phyloP scores from a whole-genome alignment of 2,329 filamentous ascomycete species.

The Penicillium sp. region DNA sequence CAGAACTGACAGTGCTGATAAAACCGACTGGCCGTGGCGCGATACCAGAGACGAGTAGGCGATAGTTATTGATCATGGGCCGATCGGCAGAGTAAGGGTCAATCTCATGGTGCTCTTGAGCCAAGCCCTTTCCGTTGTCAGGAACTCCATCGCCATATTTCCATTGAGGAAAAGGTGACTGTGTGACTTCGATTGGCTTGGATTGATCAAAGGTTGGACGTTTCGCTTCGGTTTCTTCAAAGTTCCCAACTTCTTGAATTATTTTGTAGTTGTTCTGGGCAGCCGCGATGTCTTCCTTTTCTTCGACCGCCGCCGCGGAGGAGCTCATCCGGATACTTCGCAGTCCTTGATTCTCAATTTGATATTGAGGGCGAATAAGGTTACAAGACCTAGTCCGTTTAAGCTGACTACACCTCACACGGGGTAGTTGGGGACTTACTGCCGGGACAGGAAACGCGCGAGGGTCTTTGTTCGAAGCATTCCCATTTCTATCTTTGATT shows the following conservation, averaged over 20 bases:
- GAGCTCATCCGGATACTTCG: constrained; percentile 15
- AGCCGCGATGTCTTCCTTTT: constrained; percentile 7
- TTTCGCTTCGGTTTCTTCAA: constrained; percentile 40
- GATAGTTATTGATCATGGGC: constrained; percentile 77
- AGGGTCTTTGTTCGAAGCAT: constrained; percentile 10
- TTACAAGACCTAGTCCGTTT: constrained; percentile 13
- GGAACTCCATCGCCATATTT: constrained; percentile 31
- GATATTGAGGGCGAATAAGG: not conserved
- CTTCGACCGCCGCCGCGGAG: constrained; percentile 10
- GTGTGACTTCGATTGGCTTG: constrained; percentile 39
- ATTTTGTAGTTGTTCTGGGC: constrained; percentile 30
- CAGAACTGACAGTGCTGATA: constrained; percentile 60
- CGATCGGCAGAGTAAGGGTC: constrained; percentile 76
- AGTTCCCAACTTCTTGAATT: constrained; percentile 30
- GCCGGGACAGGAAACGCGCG: constrained; percentile 4
- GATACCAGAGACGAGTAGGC: constrained; percentile 80
- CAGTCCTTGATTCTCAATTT: not conserved
- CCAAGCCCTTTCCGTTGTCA: constrained; percentile 20
- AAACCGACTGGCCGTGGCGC: constrained; percentile 79
- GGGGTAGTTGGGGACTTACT: constrained; percentile 7
- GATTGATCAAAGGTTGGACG: constrained; percentile 43
- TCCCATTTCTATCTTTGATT: not conserved
- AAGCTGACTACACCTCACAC: not conserved
- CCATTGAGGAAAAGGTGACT: constrained; percentile 46
- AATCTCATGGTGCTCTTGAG: constrained; percentile 63